Conservation (phyloP, 192 early-diverging fungal genomes). For the Pilobolus umbonatus region DNA sequence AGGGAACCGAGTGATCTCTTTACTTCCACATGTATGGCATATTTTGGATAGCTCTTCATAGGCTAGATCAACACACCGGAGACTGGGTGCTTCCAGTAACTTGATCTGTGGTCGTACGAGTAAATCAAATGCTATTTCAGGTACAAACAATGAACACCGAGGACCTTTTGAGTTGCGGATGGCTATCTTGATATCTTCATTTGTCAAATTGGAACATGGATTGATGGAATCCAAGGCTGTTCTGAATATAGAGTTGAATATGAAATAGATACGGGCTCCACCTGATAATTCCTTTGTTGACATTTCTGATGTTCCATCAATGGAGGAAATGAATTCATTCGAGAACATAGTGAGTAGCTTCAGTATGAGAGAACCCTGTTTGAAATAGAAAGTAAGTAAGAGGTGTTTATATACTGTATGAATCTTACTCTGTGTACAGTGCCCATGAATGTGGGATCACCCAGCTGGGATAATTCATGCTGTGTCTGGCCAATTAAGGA, state of each 20-base stretch:
- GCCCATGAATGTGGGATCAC: conserved; percentile 45
- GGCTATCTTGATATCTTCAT: conserved; percentile 72
- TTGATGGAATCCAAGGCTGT: conserved; percentile 66
- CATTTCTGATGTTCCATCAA: conserved; percentile 74
- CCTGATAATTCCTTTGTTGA: conserved; percentile 76
- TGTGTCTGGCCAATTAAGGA: conserved; percentile 73
- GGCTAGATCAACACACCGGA: conserved; percentile 76
- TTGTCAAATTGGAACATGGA: conserved; percentile 64
- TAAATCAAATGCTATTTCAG: conserved; percentile 81
- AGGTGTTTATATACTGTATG: no score
- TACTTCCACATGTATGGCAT: conserved; percentile 67
- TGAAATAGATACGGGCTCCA: conserved; percentile 78
- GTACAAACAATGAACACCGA: conserved; percentile 75
- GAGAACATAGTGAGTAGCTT: conserved; percentile 73
- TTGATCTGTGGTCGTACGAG: conserved; percentile 79
- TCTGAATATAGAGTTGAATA: conserved; percentile 78
- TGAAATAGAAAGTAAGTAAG: no score
- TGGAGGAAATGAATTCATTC: conserved; percentile 69
- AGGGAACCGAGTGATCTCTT: conserved; percentile 68
- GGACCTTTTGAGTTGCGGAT: conserved; percentile 83
- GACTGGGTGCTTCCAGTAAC: conserved; percentile 65
- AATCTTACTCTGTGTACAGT: conserved; percentile 40
- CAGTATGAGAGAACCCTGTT: conserved; percentile 55
- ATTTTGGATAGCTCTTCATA: conserved; percentile 83
- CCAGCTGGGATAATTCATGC: conserved; percentile 67